These are phyloP conservation scores for Arctostaphylos glauca DNA, from an alignment of 148 eudicot species.

Conservation along the genomic window DNA sequence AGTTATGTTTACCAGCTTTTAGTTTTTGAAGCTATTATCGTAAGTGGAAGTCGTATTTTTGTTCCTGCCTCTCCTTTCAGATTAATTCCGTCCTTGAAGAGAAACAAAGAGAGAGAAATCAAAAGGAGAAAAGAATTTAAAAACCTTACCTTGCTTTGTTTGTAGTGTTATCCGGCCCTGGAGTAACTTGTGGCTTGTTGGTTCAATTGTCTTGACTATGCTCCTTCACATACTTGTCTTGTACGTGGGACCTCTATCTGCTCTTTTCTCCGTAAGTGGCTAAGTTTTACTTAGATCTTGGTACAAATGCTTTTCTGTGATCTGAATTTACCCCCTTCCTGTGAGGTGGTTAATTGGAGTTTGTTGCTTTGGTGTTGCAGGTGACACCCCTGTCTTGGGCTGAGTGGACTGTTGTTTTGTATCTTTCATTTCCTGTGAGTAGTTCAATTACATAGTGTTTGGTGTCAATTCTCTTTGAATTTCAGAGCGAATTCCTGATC, in stretches of 20 bases:
- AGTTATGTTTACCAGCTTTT: background rate
- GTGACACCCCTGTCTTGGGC: constrained; percentile 92
- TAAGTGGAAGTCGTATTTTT: background rate
- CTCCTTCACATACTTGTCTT: constrained; percentile 84
- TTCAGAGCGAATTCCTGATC: background rate
- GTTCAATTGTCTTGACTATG: constrained; percentile 83
- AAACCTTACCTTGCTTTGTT: constrained; percentile 18
- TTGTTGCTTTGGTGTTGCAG: constrained; percentile 40
- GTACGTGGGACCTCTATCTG: constrained; percentile 79
- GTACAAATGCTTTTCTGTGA: background rate
- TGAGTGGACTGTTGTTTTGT: constrained; percentile 88
- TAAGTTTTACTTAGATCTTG: background rate
- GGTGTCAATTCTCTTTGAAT: background rate
- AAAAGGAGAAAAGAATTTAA: background rate
- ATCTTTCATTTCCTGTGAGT: constrained; percentile 96
- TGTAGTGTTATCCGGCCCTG: constrained; percentile 86
- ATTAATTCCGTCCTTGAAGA: background rate
- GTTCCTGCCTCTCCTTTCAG: background rate
- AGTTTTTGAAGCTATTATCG: background rate
- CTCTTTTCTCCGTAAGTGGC: constrained; percentile 86
- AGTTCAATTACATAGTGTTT: background rate
- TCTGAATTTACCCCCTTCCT: background rate
- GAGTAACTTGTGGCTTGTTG: constrained; percentile 98
- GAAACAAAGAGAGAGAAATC: background rate
- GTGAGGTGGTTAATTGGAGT: constrained; percentile 5